A percentile compares a stretch with the other conserved stretches of the same genome.
Conservation (phyloP, 1,284 basidiomycete genomes). For the Austroboletus novae-zelandiae region DNA sequence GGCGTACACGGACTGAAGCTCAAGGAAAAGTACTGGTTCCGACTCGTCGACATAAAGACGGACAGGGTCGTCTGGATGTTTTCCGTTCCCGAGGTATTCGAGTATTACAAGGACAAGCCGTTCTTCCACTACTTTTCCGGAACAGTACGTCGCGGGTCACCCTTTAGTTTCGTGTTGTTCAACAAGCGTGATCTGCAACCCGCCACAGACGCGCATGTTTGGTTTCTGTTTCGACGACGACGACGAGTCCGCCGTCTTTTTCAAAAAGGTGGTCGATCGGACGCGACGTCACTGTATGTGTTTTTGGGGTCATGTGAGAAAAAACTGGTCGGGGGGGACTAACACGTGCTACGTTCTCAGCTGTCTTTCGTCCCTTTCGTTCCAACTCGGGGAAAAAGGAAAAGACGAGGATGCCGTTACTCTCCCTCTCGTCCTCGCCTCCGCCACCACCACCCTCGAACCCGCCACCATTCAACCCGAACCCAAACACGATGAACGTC, state of each 20-base stretch:
- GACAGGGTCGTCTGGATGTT: slow-evolving; percentile 88
- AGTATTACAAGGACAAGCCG: slow-evolving; percentile 84
- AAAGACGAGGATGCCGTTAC: slow-evolving; percentile 13
- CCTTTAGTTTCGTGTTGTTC: too few species aligned
- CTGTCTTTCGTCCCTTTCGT: slow-evolving; percentile 29
- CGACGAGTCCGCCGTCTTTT: slow-evolving; percentile 56
- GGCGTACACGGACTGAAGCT: slow-evolving; percentile 22
- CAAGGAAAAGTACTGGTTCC: slow-evolving; percentile 59
- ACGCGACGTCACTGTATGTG: slow-evolving; percentile 34
- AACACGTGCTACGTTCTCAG: slow-evolving; percentile 4
- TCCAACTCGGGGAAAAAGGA: slow-evolving; percentile 24
- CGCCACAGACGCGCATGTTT: slow-evolving; percentile 67
- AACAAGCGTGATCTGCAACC: too few species aligned
- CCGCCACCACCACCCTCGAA: neutral
- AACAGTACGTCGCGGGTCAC: slow-evolving; percentile 57
- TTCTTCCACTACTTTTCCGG: slow-evolving; percentile 92
- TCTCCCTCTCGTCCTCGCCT: neutral
- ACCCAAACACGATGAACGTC: neutral
- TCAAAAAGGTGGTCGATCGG: slow-evolving; percentile 46
- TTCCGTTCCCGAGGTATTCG: slow-evolving; percentile 74
- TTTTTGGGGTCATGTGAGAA: too few species aligned
- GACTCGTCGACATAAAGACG: slow-evolving; percentile 70
- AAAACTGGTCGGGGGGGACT: too few species aligned
- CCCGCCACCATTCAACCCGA: too few species aligned
- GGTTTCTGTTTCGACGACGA: slow-evolving; percentile 74